Base-by-base conservation (phyloP, 1,284 basidiomycete genomes). In the Moesziomyces sp. region DNA sequence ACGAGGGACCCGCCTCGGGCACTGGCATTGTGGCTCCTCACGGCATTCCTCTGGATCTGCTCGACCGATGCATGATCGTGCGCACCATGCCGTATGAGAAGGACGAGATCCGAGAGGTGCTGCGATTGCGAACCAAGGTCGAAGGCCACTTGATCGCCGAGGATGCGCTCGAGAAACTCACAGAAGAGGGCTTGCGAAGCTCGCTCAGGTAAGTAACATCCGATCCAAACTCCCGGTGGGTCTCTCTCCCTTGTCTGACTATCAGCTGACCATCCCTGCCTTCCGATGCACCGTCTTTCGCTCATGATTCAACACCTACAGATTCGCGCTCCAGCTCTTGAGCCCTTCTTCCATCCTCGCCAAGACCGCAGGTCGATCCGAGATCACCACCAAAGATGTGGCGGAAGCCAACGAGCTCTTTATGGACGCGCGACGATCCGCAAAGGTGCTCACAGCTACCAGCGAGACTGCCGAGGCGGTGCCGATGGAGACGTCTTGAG, bases 1-100 rank as follows among this genome's bases (percentile, higher is more conserved):
- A 73, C 56, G 80, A 83, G 53, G 78, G 77, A 13, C 58, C 63
- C 14, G 84, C 85, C 66, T 87, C 87, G 49, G 84, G 68, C 35
- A 70, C 74, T 3, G 96, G 98, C 67, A 91, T 99, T 61, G 88
- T 93, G 21, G 89, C 93, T 1, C 93, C 97, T 0, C 96, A 99
- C 84, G 97, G 96, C 23, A 88, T 99, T 55, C 97, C 96, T 5
- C 89, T 95, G 52, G 96, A 99, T 86, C 86, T 99, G 26, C 88
- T 98, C 47, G 96, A 99, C 86, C 88, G 96, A 60, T 98, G 96
- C 86, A 91, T 99, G 88, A 99, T 99, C 68, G 94, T 99, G 45
- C 92, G 94, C 82, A 99, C 96, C 1, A 89, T 92, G 62, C 88
- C 89, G 7, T 97, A 98, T 85, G 89, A 89, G 11, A 88, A 90